Conservation (phyloP, 2,329 filamentous ascomycete genomes). For the Ceratocystis colombiana region DNA sequence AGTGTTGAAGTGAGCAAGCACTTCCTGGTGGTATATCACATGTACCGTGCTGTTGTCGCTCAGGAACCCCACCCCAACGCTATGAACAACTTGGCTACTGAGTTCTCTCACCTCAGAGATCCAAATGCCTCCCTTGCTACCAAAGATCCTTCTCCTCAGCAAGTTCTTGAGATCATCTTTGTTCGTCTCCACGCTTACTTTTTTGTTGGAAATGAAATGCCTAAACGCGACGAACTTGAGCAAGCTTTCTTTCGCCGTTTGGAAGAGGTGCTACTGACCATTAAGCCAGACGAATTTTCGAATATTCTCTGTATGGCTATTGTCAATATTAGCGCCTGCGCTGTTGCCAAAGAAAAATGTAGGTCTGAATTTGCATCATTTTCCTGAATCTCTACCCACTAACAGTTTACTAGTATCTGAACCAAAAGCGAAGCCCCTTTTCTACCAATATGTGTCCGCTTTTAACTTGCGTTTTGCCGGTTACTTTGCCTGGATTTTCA, state of each 20-base stretch:
- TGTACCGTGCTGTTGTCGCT: constrained; percentile 72
- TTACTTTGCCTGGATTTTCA: constrained; percentile 20
- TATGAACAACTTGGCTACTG: constrained; percentile 63
- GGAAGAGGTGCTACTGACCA: constrained; percentile 32
- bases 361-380: background rate
- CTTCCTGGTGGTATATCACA: constrained; percentile 76
- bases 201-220: constrained; percentile 65
- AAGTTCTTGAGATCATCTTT: constrained; percentile 69
- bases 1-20: constrained; percentile 68
- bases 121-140: constrained; percentile 32
- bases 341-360: constrained; percentile 47
- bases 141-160: constrained; percentile 36
- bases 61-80: constrained; percentile 66
- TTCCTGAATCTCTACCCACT: background rate
- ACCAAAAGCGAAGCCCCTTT: constrained; percentile 27
- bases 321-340: constrained; percentile 77
- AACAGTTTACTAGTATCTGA: constrained; percentile 36
- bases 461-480: constrained; percentile 23
- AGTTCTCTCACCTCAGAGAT: constrained; percentile 49
- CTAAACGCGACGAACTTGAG: constrained; percentile 70
- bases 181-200: constrained; percentile 76
- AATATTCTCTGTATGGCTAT: constrained; percentile 48
- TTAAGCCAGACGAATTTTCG: constrained; percentile 10
- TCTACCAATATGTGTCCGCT: constrained; percentile 19
- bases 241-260: constrained; percentile 73